A percentile compares a stretch with the other conserved stretches of the same genome.
phyloP scores from a whole-genome alignment of 352 stramenopile genomes.

The Aphanomyces cochlioides region DNA sequence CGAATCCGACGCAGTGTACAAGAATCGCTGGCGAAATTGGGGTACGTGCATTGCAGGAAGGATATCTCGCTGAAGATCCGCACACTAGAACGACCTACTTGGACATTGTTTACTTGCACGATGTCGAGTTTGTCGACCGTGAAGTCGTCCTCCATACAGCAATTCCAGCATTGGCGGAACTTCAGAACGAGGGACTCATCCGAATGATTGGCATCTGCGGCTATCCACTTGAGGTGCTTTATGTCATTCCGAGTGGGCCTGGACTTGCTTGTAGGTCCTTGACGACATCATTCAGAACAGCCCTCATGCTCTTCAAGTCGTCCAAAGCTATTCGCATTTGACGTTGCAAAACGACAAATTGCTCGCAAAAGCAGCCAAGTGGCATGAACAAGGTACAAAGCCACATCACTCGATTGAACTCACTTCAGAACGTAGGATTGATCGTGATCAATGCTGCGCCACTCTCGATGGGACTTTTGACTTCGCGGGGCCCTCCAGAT shows the following conservation, averaged over 20 bases:
- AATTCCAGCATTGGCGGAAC: slow-evolving; percentile 50
- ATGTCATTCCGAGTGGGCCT: slow-evolving; percentile 38
- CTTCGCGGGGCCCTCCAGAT: slow-evolving; percentile 35
- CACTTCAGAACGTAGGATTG: slow-evolving; percentile 28
- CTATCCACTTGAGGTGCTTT: slow-evolving; percentile 67
- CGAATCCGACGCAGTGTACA: slow-evolving; percentile 55
- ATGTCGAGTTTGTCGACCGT: slow-evolving; percentile 71
- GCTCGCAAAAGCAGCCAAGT: background rate
- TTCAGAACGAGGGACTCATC: slow-evolving; percentile 43
- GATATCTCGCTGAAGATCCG: background rate
- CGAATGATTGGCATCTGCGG: slow-evolving; percentile 65
- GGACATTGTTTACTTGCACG: slow-evolving; percentile 74
- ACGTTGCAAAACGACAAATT: slow-evolving; percentile 34
- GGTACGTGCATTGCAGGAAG: slow-evolving; percentile 17
- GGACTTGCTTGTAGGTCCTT: slow-evolving; percentile 65
- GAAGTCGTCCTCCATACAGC: slow-evolving; percentile 54
- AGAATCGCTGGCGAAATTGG: slow-evolving; percentile 52
- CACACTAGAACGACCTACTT: slow-evolving; percentile 43
- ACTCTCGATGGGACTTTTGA: slow-evolving; percentile 74
- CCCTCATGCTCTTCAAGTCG: slow-evolving; percentile 24
- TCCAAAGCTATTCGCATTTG: slow-evolving; percentile 35
- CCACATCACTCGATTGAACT: background rate
- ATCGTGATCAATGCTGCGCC: slow-evolving; percentile 58
- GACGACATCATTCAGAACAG: slow-evolving; percentile 33
- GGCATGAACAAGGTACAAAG: slow-evolving; percentile 11